These are phyloP conservation scores for Pachyrhizus erosus DNA, from an alignment of 306 rosid species.

Conservation along the genomic window DNA sequence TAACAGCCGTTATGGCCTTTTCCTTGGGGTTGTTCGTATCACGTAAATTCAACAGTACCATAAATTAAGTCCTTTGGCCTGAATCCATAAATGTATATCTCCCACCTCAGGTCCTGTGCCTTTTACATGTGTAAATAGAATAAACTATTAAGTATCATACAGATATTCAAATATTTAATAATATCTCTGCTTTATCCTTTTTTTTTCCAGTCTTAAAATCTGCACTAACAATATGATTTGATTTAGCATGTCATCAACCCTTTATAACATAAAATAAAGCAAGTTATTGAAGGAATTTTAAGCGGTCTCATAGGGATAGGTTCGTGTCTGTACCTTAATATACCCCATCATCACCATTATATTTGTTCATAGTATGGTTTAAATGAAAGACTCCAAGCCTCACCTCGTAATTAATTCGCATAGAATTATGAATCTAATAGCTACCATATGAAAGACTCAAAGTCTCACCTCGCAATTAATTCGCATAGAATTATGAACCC, in stretches of 20 bases:
- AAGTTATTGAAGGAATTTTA: not conserved
- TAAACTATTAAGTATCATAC: not conserved
- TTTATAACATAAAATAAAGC: not conserved
- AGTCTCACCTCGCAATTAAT: not conserved
- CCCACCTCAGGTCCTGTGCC: slow-evolving; percentile 7
- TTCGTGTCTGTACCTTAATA: slow-evolving; percentile 14
- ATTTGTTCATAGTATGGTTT: not conserved
- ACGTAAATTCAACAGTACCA: slow-evolving; percentile 38
- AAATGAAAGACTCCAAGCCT: slow-evolving; percentile 10
- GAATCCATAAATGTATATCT: slow-evolving; percentile 34
- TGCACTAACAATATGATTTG: slow-evolving; percentile 33
- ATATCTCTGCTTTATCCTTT: not conserved
- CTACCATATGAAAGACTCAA: slow-evolving; percentile 11
- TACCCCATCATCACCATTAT: slow-evolving; percentile 21
- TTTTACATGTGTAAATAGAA: slow-evolving; percentile 14
- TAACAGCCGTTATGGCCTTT: slow-evolving; percentile 67
- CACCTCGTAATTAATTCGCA: not conserved
- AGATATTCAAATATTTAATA: slow-evolving; percentile 23
- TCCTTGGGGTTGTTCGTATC: slow-evolving; percentile 61
- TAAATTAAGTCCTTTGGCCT: slow-evolving; percentile 30
- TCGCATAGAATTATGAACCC: not conserved
- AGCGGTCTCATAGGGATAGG: slow-evolving; percentile 8
- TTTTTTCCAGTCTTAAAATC: slow-evolving; percentile 21
- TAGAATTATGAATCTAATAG: not conserved
- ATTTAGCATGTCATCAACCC: not conserved